phyloP scores from a whole-genome alignment of 2,329 filamentous ascomycete species.

The Hortaea sp. region DNA sequence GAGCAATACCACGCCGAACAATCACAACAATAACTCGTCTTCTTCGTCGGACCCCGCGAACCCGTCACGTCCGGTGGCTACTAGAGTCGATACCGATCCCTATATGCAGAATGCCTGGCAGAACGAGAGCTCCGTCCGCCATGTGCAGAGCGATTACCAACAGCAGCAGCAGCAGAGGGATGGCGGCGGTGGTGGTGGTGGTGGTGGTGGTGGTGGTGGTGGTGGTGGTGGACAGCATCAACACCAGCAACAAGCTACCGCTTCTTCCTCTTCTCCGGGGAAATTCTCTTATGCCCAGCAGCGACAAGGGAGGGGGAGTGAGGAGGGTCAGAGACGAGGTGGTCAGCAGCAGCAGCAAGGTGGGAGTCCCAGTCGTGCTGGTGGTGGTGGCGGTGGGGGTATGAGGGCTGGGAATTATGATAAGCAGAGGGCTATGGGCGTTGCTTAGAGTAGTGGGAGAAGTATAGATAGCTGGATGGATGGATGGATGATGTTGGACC shows the following conservation, averaged over 20 bases:
- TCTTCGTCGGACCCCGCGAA: slow-evolving; percentile 19
- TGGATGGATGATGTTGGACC: too few species aligned
- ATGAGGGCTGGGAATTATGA: slow-evolving; percentile 16
- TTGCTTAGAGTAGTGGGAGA: slow-evolving; percentile 1
- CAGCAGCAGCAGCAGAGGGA: slow-evolving; percentile 1
- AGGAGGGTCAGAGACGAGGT: slow-evolving; percentile 12
- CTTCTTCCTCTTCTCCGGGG: too few species aligned
- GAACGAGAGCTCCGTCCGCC: slow-evolving; percentile 73
- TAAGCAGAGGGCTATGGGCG: slow-evolving; percentile 18
- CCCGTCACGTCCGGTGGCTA: slow-evolving; percentile 41
- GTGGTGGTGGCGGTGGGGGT: slow-evolving; percentile 16
- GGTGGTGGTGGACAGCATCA: neutral
- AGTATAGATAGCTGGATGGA: too few species aligned
- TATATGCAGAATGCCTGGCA: slow-evolving; percentile 61
- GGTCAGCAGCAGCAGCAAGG: too few species aligned
- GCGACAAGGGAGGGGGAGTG: slow-evolving; percentile 5
- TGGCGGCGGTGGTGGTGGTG: slow-evolving; percentile 2
- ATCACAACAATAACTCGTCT: too few species aligned
- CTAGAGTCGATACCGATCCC: slow-evolving; percentile 78
- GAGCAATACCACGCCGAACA: too few species aligned
- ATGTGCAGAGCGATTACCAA: slow-evolving; percentile 39
- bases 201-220: too few species aligned
- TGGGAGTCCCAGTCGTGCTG: too few species aligned
- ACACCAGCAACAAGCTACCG: too few species aligned
- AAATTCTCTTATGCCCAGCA: too few species aligned